A percentile compares a stretch with the other conserved stretches of the same genome.
These are phyloP conservation scores for Henningerozyma blattae DNA, from an alignment of 805 yeast species.

Conservation along the genomic window DNA sequence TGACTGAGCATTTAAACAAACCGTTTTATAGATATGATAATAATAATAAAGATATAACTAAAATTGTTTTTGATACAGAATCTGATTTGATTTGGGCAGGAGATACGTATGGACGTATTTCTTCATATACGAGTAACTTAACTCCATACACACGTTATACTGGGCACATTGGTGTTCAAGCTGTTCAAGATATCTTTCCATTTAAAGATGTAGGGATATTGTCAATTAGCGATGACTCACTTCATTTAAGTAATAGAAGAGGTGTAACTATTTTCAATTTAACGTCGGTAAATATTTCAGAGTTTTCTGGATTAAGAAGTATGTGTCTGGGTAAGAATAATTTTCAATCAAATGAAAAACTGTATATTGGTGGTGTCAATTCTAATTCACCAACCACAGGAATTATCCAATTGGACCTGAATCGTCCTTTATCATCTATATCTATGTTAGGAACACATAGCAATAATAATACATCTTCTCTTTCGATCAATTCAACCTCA, in stretches of 20 bases:
- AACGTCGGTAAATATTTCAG: slow-evolving; percentile 21
- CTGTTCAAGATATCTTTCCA: slow-evolving; percentile 41
- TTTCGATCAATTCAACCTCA: neutral
- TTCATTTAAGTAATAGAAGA: slow-evolving; percentile 43
- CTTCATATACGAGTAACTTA: slow-evolving; percentile 35
- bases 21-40: slow-evolving; percentile 23
- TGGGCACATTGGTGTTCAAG: slow-evolving; percentile 33
- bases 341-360: slow-evolving; percentile 6
- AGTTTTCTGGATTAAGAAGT: slow-evolving; percentile 25
- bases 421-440: slow-evolving; percentile 24
- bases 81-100: slow-evolving; percentile 82
- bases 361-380: slow-evolving; percentile 32
- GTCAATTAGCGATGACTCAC: slow-evolving; percentile 38
- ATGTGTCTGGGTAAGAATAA: slow-evolving; percentile 22
- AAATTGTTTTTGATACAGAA: slow-evolving; percentile 49
- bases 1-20: slow-evolving; percentile 21
- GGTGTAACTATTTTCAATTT: slow-evolving; percentile 36
- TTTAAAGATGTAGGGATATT: slow-evolving; percentile 45
- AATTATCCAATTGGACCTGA: slow-evolving; percentile 32
- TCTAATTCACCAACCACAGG: slow-evolving; percentile 16
- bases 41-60: slow-evolving; percentile 20
- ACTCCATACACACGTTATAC: slow-evolving; percentile 46
- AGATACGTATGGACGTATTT: slow-evolving; percentile 42
- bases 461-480: neutral
- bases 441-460: neutral